Conservation (phyloP, 139 green algal genomes). For the Choricystis sp. region DNA sequence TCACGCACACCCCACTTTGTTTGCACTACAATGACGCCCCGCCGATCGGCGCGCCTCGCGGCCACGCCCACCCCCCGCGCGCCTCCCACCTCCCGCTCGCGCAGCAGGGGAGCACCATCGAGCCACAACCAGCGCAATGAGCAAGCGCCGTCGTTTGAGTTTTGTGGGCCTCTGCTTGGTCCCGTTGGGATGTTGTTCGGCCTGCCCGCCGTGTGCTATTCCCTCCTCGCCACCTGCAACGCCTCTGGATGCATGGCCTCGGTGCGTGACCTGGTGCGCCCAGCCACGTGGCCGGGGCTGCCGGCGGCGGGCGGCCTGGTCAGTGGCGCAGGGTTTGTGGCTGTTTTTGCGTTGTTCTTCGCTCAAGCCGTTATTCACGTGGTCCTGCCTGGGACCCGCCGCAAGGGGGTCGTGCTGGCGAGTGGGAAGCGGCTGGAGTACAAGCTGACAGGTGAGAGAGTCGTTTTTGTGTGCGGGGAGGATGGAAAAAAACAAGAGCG, state of each 20-base stretch:
- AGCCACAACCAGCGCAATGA: too few relatives aligned
- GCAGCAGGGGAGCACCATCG: too few relatives aligned
- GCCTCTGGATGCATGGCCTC: constrained; percentile 14
- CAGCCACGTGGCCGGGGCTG: constrained; percentile 9
- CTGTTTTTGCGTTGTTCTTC: constrained; percentile 43
- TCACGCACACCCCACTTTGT: too few relatives aligned
- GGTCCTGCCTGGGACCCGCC: constrained; percentile 44
- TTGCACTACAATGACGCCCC: too few relatives aligned
- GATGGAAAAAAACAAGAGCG: too few relatives aligned
- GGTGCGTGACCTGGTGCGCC: background rate
- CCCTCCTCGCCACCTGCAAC: constrained; percentile 30
- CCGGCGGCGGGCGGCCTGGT: constrained; percentile 20
- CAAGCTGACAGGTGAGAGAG: constrained; percentile 72
- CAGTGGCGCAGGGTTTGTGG: constrained; percentile 26
- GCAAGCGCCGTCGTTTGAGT: too few relatives aligned
- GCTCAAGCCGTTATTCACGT: constrained; percentile 53
- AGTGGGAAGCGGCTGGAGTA: constrained; percentile 50
- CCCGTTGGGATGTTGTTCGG: constrained; percentile 36
- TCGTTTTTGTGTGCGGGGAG: too few relatives aligned
- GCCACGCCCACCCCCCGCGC: too few relatives aligned
- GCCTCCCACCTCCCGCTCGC: too few relatives aligned
- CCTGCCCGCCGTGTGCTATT: constrained; percentile 40
- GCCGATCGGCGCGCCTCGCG: too few relatives aligned
- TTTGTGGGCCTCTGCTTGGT: constrained; percentile 44
- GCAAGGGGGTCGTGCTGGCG: constrained; percentile 37